phyloP scores from a whole-genome alignment of 176 grass and related monocot species.

The Cymbopogon citratus region DNA sequence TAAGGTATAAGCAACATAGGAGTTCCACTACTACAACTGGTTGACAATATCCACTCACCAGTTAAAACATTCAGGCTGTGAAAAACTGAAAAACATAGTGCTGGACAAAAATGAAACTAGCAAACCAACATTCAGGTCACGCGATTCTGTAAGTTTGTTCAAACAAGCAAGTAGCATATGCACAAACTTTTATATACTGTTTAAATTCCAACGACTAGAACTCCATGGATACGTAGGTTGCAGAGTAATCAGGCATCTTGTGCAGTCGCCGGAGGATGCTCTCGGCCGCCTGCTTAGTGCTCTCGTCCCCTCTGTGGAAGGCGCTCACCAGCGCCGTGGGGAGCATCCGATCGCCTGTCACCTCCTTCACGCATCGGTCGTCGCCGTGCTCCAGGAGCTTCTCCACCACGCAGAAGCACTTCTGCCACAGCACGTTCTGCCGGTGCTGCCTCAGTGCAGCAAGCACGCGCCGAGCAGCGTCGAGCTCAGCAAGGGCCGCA shows the following conservation, averaged over 20 bases:
- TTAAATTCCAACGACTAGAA: not conserved
- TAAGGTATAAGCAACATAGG: not conserved
- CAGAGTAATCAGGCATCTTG: constrained; percentile 52
- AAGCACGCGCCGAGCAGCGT: constrained; percentile 38
- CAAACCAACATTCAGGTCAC: not conserved
- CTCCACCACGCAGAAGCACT: constrained; percentile 66
- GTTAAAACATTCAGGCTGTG: not conserved
- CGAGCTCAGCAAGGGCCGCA: constrained; percentile 25
- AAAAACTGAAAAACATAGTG: not conserved
- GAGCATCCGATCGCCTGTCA: constrained; percentile 56
- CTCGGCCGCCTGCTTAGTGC: constrained; percentile 62
- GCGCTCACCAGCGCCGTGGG: constrained; percentile 56
- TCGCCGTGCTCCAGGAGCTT: constrained; percentile 58
- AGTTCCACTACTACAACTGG: not conserved
- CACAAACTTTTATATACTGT: not conserved
- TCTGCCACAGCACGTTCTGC: constrained; percentile 56
- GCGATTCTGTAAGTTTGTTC: not conserved
- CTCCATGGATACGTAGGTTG: constrained; percentile 44
- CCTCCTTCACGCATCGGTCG: constrained; percentile 36
- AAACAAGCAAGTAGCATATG: not conserved
- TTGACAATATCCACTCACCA: not conserved
- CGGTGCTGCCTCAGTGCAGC: constrained; percentile 61
- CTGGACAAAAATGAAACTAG: not conserved
- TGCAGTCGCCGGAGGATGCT: constrained; percentile 70
- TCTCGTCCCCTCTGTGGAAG: constrained; percentile 59